Conservation (phyloP, 768 basidiomycete genomes). For the Rhodotorula taiwanensis region DNA sequence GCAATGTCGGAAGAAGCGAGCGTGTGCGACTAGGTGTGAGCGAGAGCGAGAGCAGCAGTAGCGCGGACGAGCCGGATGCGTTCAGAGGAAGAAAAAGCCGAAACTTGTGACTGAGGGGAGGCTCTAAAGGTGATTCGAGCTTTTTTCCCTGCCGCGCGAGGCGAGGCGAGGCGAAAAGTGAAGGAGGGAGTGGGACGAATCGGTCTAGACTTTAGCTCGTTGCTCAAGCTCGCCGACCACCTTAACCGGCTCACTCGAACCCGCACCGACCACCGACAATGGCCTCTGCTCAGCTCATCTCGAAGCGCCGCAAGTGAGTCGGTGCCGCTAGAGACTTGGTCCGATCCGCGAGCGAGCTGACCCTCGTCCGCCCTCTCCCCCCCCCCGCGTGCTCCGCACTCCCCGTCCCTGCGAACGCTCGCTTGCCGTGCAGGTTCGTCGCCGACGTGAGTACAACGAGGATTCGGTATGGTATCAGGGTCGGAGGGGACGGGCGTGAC, state of each 20-base stretch:
- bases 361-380: background rate
- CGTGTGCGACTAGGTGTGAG: background rate
- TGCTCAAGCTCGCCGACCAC: constrained; percentile 15
- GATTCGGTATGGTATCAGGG: no score
- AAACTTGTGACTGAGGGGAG: background rate
- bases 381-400: background rate
- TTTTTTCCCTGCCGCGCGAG: no score
- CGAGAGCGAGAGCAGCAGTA: background rate
- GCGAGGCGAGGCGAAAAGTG: background rate
- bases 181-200: background rate
- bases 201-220: background rate
- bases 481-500: no score
- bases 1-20: background rate
- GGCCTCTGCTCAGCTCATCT: constrained; percentile 36
- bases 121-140: no score
- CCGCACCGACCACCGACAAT: constrained; percentile 4
- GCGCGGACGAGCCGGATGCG: background rate
- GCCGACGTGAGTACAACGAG: constrained; percentile 27
- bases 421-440: constrained; percentile 34
- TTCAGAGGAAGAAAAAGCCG: background rate
- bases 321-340: background rate
- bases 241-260: constrained; percentile 12
- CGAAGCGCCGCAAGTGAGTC: constrained; percentile 41
- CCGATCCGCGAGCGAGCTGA: background rate
- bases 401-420: background rate